Evolutionary conservation across 2,329 filamentous ascomycete genomes (phyloP).

Genomic region (Fusarium mangiferae): DNA sequence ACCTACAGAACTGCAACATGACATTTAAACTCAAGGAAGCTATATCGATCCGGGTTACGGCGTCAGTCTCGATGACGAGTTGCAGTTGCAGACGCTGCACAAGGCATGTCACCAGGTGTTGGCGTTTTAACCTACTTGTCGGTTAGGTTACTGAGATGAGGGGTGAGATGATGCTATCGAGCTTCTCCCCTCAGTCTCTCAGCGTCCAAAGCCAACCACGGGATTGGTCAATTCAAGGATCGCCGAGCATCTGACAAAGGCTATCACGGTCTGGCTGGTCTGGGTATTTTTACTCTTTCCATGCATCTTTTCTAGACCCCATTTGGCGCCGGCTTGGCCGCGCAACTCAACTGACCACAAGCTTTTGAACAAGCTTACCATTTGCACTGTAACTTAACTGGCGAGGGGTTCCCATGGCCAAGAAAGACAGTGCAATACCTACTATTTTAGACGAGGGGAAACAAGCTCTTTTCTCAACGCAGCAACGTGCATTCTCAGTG

Average conservation of each 20-base stretch:
- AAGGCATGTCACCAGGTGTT: conserved; percentile 22
- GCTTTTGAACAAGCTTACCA: conserved; percentile 33
- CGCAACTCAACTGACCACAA: conserved; percentile 13
- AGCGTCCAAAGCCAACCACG: background rate
- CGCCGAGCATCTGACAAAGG: background rate
- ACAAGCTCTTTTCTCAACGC: conserved; percentile 25
- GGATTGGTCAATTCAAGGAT: conserved; percentile 28
- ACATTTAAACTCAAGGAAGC: conserved; percentile 8
- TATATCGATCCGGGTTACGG: conserved; percentile 15
- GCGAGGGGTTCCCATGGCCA: conserved; percentile 19
- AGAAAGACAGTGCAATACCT: background rate
- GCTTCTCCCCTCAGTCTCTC: conserved; percentile 25
- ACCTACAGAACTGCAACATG: conserved; percentile 1
- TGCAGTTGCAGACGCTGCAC: conserved; percentile 17
- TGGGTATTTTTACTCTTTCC: conserved; percentile 16
- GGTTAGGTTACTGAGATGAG: background rate
- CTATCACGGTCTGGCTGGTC: conserved; percentile 7
- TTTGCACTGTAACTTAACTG: background rate
- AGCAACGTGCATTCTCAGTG: conserved; percentile 18
- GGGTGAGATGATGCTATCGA: conserved; percentile 25
- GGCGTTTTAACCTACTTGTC: conserved; percentile 23
- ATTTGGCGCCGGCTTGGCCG: conserved; percentile 30
- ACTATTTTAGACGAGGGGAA: conserved; percentile 16
- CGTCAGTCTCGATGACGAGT: conserved; percentile 22
- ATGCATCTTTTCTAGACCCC: conserved; percentile 25